A percentile compares a stretch with the other conserved stretches of the same genome.
Conservation (phyloP, 2,329 filamentous ascomycete species). For the Westerdykella sp. region DNA sequence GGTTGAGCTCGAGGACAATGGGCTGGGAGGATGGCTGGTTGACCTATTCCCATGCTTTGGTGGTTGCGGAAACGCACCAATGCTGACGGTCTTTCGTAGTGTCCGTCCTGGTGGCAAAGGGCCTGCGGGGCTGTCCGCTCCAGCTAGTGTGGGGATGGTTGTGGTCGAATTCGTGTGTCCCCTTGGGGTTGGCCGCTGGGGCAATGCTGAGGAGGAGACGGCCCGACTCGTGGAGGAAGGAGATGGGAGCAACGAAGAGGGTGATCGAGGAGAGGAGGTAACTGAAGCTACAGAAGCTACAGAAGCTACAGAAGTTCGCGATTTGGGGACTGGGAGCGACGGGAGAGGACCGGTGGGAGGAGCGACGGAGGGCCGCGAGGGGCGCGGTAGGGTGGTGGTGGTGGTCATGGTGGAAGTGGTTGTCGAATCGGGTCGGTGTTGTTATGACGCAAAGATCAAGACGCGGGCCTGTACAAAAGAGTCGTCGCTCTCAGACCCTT, state of each 20-base stretch:
- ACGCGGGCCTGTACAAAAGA: not conserved
- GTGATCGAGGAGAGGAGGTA: constrained; percentile 21
- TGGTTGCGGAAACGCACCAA: constrained; percentile 88
- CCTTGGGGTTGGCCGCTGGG: constrained; percentile 20
- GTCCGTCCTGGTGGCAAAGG: constrained; percentile 51
- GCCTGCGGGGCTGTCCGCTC: constrained; percentile 34
- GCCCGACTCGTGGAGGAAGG: constrained; percentile 20
- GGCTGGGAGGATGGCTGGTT: constrained; percentile 56
- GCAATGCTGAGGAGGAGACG: constrained; percentile 30
- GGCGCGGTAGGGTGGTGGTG: constrained; percentile 61
- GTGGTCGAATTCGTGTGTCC: constrained; percentile 28
- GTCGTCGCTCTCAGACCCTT: not conserved
- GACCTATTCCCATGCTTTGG: constrained; percentile 60
- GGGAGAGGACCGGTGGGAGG: constrained; percentile 68
- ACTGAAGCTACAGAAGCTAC: constrained; percentile 40
- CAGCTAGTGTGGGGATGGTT: constrained; percentile 46
- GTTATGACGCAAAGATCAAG: not conserved
- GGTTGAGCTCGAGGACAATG: constrained; percentile 45
- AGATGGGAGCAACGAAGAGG: constrained; percentile 25
- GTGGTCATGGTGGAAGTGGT: constrained; percentile 36
- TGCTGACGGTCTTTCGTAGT: constrained; percentile 82
- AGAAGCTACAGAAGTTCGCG: constrained; percentile 57
- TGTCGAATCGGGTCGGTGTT: not conserved
- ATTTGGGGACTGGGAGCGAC: constrained; percentile 66
- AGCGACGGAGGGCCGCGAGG: constrained; percentile 55